Conservation (phyloP, 140 eudicot genomes). For the Eryngium alpinum region DNA sequence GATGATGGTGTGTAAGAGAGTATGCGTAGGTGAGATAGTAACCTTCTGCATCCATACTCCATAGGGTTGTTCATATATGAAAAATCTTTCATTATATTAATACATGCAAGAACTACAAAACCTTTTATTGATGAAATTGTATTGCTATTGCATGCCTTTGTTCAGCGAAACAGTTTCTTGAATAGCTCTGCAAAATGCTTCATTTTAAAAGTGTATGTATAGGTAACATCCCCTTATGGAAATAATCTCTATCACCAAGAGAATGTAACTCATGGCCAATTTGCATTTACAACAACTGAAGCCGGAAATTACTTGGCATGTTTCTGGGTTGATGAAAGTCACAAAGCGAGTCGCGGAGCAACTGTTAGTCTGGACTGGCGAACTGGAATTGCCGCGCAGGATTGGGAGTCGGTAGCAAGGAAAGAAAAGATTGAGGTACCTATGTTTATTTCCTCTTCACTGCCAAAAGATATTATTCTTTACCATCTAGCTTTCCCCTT, state of each 20-base stretch:
- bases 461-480: neutral
- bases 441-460: neutral
- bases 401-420: conserved; percentile 92
- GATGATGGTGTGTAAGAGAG: neutral
- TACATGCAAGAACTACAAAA: neutral
- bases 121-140: neutral
- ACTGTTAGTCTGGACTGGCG: conserved; percentile 78
- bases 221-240: conserved; percentile 90
- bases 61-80: neutral
- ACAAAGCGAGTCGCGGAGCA: conserved; percentile 30
- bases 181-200: neutral
- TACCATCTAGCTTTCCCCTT: neutral
- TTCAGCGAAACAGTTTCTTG: neutral
- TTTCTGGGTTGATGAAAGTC: conserved; percentile 56
- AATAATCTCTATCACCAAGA: conserved; percentile 49
- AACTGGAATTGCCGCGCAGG: conserved; percentile 83
- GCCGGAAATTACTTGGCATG: conserved; percentile 81
- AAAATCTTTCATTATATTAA: neutral
- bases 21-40: neutral
- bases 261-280: conserved; percentile 51
- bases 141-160: neutral
- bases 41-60: neutral
- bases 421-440: conserved; percentile 74
- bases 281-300: conserved; percentile 58
- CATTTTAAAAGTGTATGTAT: neutral